A percentile compares a stretch with the other conserved stretches of the same genome.
Conservation (phyloP, 768 basidiomycete genomes). For the Clitopilus passeckerianus region DNA sequence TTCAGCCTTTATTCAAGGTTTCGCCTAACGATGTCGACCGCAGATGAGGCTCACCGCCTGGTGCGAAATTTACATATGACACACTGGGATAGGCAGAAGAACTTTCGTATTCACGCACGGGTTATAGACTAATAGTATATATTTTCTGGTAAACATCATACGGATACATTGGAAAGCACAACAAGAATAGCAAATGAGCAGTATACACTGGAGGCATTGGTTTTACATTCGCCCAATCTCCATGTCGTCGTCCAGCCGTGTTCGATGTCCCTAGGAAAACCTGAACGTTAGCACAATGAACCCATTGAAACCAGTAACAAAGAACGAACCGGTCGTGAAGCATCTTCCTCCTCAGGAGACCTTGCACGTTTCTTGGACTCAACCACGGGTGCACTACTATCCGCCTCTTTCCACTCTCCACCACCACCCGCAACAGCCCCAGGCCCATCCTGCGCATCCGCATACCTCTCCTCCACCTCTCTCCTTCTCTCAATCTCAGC, state of each 20-base stretch:
- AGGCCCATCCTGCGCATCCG: slow-evolving; percentile 73
- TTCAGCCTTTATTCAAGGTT: slow-evolving; percentile 48
- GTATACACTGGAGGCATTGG: neutral
- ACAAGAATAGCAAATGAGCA: slow-evolving; percentile 11
- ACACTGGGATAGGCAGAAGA: slow-evolving; percentile 19
- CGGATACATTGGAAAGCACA: neutral
- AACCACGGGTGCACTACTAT: slow-evolving; percentile 24
- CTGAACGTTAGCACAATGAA: slow-evolving; percentile 3
- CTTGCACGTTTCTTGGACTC: slow-evolving; percentile 58
- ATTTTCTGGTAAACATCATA: neutral
- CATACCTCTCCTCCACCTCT: slow-evolving; percentile 84
- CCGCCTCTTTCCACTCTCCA: slow-evolving; percentile 77
- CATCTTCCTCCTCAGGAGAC: slow-evolving; percentile 77
- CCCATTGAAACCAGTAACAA: slow-evolving; percentile 1
- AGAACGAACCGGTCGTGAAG: slow-evolving; percentile 49
- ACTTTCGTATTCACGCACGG: slow-evolving; percentile 10
- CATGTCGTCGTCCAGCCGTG: slow-evolving; percentile 58
- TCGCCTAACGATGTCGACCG: slow-evolving; percentile 48
- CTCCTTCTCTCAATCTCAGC: slow-evolving; percentile 69
- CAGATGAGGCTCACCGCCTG: slow-evolving; percentile 66
- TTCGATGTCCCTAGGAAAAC: slow-evolving; percentile 45
- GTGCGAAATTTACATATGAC: slow-evolving; percentile 62
- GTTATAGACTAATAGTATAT: slow-evolving; percentile 14
- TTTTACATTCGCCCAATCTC: slow-evolving; percentile 48
- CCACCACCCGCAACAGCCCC: slow-evolving; percentile 82